Base-by-base conservation (phyloP, 805 yeast genomes). In the Cyberlindnera xylosilytica region DNA sequence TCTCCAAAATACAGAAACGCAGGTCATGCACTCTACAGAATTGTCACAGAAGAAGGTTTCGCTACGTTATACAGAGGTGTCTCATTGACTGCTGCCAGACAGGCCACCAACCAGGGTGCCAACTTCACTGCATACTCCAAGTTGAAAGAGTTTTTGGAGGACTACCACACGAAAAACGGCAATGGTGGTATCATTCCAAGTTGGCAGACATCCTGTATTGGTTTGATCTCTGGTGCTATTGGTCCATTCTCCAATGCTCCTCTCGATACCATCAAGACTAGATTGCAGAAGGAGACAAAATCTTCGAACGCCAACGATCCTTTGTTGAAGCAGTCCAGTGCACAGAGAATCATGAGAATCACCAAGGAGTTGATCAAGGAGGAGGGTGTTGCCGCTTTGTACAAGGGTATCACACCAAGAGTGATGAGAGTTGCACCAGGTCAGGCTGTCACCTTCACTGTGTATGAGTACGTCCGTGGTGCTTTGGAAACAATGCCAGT, bases 401-500 rank as follows among this genome's bases (percentile, higher is more conserved):
- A 91, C 73, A 87, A 91, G 63, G 99, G 99, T 70, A 91, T 91
- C 62, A 89, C 97, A 19, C 99, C 99, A 56, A 83, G 99, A 72
- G 91, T 91, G 55, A 90, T 91, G 95, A 84, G 99, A 70, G 99
- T 91, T 39, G 99, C 99, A 11, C 97, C 99, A 19, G 99, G 99
- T 49, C 99, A 91, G 70, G 97, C 98, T 42, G 98, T 91, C 44
- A 93, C 97, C 15, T 91, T 91, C 70, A 93, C 98, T 7, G 96
- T 93, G 34, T 91, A 91, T 66, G 99, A 91, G 70, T 83, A 74
- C 61, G 85, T 88, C 62, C 84, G 89, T 65, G 78, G 73, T 18
- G 69, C 73, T 38, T 74, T 90, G 62, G 84, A 75, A 47, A 44
- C 54, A 12, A 46, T 60, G 43, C 60, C 68, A 31, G 53, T 52